Percentiles rank a stretch among this genome's conserved stretches.
Evolutionary conservation across 108 stramenopile genomes (phyloP).

Genomic region (Discostella stelligeroides): DNA sequence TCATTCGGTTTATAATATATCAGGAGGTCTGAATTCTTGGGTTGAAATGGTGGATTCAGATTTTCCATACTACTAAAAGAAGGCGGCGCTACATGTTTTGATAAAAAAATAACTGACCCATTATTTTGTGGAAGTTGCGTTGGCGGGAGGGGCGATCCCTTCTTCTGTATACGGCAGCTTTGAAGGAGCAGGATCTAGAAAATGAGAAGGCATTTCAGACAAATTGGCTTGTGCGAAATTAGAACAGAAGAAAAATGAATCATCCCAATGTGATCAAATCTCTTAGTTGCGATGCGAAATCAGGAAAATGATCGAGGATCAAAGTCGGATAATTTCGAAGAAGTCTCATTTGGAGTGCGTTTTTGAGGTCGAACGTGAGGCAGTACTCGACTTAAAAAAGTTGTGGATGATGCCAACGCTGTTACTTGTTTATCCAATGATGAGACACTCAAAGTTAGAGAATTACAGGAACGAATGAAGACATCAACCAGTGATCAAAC

Average conservation of each 20-base stretch:
- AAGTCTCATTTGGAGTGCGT: slow-evolving; percentile 35
- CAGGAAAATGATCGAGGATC: slow-evolving; percentile 20
- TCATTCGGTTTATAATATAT: slow-evolving; percentile 67
- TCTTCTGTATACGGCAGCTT: too few species aligned
- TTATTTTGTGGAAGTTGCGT: too few species aligned
- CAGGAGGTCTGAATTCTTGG: slow-evolving; percentile 80
- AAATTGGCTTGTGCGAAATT: slow-evolving; percentile 17
- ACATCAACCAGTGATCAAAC: slow-evolving; percentile 50
- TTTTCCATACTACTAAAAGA: slow-evolving; percentile 79
- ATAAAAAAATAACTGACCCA: too few species aligned
- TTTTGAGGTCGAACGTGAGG: slow-evolving; percentile 33
- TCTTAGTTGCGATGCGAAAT: slow-evolving; percentile 11
- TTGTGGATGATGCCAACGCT: slow-evolving; percentile 41
- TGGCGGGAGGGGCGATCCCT: too few species aligned
- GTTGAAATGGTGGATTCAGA: slow-evolving; percentile 59
- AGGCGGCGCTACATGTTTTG: too few species aligned
- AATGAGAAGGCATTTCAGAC: slow-evolving; percentile 15
- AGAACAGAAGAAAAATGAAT: slow-evolving; percentile 33
- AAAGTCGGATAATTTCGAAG: slow-evolving; percentile 30
- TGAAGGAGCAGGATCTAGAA: slow-evolving; percentile 29
- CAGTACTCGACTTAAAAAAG: slow-evolving; percentile 22
- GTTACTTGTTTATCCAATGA: slow-evolving; percentile 21
- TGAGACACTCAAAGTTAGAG: slow-evolving; percentile 59
- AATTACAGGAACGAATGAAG: slow-evolving; percentile 65
- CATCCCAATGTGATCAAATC: slow-evolving; percentile 9